These are phyloP conservation scores for Suillus bovinus DNA, from an alignment of 768 basidiomycete genomes.

Conservation along the genomic window DNA sequence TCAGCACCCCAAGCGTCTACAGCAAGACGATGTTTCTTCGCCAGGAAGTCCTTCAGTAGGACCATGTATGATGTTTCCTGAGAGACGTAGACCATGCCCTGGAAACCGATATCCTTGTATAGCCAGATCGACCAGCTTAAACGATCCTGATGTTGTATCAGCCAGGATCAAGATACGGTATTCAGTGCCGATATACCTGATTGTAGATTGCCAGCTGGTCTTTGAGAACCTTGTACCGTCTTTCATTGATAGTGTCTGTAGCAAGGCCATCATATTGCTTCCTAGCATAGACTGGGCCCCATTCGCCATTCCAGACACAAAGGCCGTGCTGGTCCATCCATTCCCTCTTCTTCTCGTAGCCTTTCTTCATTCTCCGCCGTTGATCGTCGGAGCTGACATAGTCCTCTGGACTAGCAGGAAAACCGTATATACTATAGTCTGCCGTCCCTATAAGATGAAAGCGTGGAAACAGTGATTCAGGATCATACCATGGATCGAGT, in stretches of 20 bases:
- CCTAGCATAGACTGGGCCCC: constrained; percentile 80
- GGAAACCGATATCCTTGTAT: constrained; percentile 86
- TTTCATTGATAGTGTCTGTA: constrained; percentile 67
- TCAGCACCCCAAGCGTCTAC: constrained; percentile 81
- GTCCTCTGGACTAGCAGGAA: constrained; percentile 56
- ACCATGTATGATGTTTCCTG: constrained; percentile 70
- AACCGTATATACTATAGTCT: constrained; percentile 55
- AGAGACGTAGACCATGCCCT: constrained; percentile 80
- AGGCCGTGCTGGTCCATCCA: constrained; percentile 72
- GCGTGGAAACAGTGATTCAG: background rate
- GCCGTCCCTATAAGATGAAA: background rate
- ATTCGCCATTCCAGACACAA: constrained; percentile 82
- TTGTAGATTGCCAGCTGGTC: constrained; percentile 77
- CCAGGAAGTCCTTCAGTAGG: constrained; percentile 66
- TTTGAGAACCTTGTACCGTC: constrained; percentile 63
- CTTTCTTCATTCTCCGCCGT: constrained; percentile 47
- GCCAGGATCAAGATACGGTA: background rate
- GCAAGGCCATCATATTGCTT: constrained; percentile 55
- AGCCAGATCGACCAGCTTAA: constrained; percentile 86
- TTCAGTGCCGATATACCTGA: constrained; percentile 35
- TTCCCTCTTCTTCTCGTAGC: constrained; percentile 72
- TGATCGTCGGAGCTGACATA: constrained; percentile 59
- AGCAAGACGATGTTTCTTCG: constrained; percentile 77
- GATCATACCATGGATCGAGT: constrained; percentile 67
- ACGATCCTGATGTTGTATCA: constrained; percentile 44